Evolutionary conservation across 2,329 filamentous ascomycete genomes (phyloP).

Genomic region (Xylariales sp.): DNA sequence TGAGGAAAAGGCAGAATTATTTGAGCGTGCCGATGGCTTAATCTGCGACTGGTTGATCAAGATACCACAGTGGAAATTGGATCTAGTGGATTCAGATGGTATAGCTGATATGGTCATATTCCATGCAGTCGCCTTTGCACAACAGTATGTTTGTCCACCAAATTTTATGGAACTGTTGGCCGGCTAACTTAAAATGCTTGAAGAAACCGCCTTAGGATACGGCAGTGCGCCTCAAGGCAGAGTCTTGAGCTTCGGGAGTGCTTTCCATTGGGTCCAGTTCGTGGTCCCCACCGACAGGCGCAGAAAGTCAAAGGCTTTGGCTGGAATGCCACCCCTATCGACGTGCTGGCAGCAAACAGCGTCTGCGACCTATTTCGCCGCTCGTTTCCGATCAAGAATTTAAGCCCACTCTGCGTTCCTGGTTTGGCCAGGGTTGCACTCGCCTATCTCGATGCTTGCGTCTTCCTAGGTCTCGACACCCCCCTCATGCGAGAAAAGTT

Average conservation of each 20-base stretch:
- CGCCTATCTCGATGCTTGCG: constrained; percentile 26
- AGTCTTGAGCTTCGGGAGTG: constrained; percentile 24
- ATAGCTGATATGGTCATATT: constrained; percentile 32
- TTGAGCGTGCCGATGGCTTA: constrained; percentile 29
- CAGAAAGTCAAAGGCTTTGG: constrained; percentile 22
- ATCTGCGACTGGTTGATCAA: constrained; percentile 33
- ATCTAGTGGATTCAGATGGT: constrained; percentile 30
- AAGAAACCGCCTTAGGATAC: constrained; percentile 22
- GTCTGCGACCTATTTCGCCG: constrained; percentile 25
- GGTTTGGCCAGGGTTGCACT: constrained; percentile 20
- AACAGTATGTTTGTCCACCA: constrained; percentile 34
- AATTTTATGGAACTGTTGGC: too few species aligned
- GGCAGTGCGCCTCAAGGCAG: constrained; percentile 18
- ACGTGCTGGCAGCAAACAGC: constrained; percentile 26
- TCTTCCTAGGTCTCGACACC: constrained; percentile 26
- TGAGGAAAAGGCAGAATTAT: constrained; percentile 17
- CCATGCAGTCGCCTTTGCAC: constrained; percentile 27
- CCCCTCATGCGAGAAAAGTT: constrained; percentile 25
- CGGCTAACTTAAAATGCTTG: background rate
- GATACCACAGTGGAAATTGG: constrained; percentile 33
- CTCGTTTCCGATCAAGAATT: constrained; percentile 21
- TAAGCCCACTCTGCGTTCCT: constrained; percentile 19
- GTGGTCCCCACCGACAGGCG: constrained; percentile 20
- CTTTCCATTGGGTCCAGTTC: constrained; percentile 21
- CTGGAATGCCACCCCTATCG: constrained; percentile 23